Conservation (phyloP, 805 yeast species). For the Kazachstania martiniae region DNA sequence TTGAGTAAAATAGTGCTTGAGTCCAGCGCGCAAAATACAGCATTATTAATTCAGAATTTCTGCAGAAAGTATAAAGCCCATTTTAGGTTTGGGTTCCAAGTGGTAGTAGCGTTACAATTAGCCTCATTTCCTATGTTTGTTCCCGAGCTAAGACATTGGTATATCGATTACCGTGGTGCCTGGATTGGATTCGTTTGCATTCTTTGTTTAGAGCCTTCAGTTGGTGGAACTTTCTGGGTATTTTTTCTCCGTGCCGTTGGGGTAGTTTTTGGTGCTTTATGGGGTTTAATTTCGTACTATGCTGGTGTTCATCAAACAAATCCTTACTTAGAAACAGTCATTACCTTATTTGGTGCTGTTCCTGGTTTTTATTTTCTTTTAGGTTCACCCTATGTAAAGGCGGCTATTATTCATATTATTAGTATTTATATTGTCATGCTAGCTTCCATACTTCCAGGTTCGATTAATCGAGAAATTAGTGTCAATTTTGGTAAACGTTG, state of each 20-base stretch:
- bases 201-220: conserved; percentile 38
- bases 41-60: conserved; percentile 7
- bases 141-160: conserved; percentile 39
- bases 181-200: conserved; percentile 48
- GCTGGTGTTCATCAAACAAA: conserved; percentile 33
- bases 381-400: conserved; percentile 39
- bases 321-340: conserved; percentile 33
- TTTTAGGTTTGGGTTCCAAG: conserved; percentile 37
- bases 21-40: neutral
- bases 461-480: conserved; percentile 30
- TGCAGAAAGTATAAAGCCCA: conserved; percentile 24
- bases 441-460: conserved; percentile 34
- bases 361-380: conserved; percentile 37
- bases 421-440: conserved; percentile 37
- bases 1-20: no score
- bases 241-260: conserved; percentile 39
- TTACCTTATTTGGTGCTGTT: conserved; percentile 33
- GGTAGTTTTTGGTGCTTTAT: conserved; percentile 36
- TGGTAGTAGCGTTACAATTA: conserved; percentile 34
- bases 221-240: conserved; percentile 40
- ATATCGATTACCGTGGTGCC: conserved; percentile 35
- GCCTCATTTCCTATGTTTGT: conserved; percentile 43
- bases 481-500: conserved; percentile 40
- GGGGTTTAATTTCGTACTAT: conserved; percentile 39
- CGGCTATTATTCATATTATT: conserved; percentile 39